Percentiles rank a stretch among this genome's conserved stretches.
These are phyloP conservation scores for Orbilia ellipsospora DNA, from an alignment of 2,329 filamentous ascomycete species.

Conservation along the genomic window DNA sequence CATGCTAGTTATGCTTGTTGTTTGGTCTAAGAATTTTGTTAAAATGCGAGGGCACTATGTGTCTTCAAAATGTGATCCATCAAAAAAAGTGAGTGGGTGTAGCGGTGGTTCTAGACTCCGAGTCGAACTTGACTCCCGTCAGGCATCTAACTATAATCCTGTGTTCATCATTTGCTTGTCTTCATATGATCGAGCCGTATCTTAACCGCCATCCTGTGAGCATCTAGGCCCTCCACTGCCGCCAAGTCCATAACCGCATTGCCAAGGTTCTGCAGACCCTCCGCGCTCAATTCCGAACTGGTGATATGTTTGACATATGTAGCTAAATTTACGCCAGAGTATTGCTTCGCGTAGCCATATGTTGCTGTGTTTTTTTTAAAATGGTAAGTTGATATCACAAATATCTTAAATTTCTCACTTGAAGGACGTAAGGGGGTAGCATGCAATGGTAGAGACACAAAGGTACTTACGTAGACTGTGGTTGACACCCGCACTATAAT, in stretches of 20 bases:
- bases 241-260: constrained; percentile 93
- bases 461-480: constrained; percentile 87
- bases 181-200: constrained; percentile 69
- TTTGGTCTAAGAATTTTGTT: too few species aligned
- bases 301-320: constrained; percentile 99
- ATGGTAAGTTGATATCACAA: constrained; percentile 50
- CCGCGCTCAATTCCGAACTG: constrained; percentile 84
- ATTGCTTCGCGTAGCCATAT: constrained; percentile 97
- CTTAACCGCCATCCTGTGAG: constrained; percentile 81
- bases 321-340: constrained; percentile 94
- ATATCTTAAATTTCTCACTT: constrained; percentile 16
- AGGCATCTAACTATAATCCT: too few species aligned
- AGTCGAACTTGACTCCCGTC: background rate
- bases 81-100: background rate
- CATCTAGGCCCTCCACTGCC: constrained; percentile 92
- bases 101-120: background rate
- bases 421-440: constrained; percentile 4
- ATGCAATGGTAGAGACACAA: background rate
- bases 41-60: too few species aligned
- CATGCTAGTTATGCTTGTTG: too few species aligned
- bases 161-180: background rate
- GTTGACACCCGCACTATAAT: constrained; percentile 98
- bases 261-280: constrained; percentile 87
- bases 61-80: constrained; percentile 17
- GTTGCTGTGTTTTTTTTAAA: constrained; percentile 73